Evolutionary conservation across 768 basidiomycete species (phyloP).

Genomic region (Kwoniella pini): DNA sequence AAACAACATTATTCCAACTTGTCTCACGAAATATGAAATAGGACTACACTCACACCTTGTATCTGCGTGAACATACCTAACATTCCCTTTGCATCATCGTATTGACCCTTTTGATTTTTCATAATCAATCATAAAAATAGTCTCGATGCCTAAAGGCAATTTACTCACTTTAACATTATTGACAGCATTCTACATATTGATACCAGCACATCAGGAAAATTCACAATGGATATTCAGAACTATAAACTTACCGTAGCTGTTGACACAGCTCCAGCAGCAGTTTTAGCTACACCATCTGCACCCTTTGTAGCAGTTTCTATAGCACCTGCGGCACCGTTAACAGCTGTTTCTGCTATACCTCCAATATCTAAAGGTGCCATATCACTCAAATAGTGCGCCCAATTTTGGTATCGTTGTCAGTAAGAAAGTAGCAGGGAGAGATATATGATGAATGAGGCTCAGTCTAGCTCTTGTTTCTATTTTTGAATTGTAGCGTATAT

Average conservation of each 20-base stretch:
- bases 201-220: too few species aligned
- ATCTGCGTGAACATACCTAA: constrained; percentile 10
- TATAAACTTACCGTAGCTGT: constrained; percentile 11
- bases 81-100: constrained; percentile 15
- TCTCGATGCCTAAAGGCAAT: too few species aligned
- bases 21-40: neutral
- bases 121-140: too few species aligned
- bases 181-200: neutral
- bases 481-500: too few species aligned
- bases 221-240: too few species aligned
- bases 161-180: constrained; percentile 1
- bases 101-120: too few species aligned
- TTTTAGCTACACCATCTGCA: constrained; percentile 10
- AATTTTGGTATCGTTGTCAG: too few species aligned
- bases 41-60: constrained; percentile 14
- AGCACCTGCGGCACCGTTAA: neutral
- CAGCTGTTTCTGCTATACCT: neutral
- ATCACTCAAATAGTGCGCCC: too few species aligned
- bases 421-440: too few species aligned
- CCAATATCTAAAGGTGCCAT: neutral
- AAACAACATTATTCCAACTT: too few species aligned
- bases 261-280: constrained; percentile 9
- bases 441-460: too few species aligned
- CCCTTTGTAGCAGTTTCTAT: constrained; percentile 4
- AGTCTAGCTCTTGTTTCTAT: too few species aligned